Evolutionary conservation across 1,284 basidiomycete genomes (phyloP), one percentile per base, ranked within the genome.

Genomic region (Limonomyces culmigenus): DNA sequence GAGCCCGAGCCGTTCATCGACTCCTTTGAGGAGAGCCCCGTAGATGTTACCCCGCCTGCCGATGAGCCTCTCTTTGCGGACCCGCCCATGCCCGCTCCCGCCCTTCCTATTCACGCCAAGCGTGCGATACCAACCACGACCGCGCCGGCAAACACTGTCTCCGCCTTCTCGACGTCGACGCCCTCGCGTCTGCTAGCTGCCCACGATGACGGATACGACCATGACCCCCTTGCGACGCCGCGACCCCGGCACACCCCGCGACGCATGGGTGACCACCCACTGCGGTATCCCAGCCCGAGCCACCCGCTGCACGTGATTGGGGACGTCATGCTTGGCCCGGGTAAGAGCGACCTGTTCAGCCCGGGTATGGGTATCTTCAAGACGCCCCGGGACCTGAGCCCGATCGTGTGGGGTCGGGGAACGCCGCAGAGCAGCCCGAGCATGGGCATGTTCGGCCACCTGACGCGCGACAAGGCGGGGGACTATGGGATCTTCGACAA

Each of bases 191-290:
- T 1, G 78, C 78, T n/a, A n/a, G n/a, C n/a, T n/a, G n/a, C n/a
- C n/a, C n/a, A n/a, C n/a, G n/a, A n/a, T n/a, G n/a, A n/a, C n/a
- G n/a, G n/a, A n/a, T n/a, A n/a, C n/a, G n/a, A n/a, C n/a, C 81
- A 81, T 41, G 66, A 83, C 46, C 78, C 78, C 23, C 60, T 67
- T 8, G 54, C 66, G 20, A 80, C 78, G 0, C 78, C 78, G 0
- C 66, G 75, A 4, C 81, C 80, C 52, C 70, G 74, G 30, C 77
- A 81, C 48, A 79, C 75, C 5, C 73, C 71, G 0, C 73, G 67
- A 5, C 62, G 74, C 15, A 74, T 75, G 5, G 74, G 70, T 14
- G 71, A 77, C 43, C 76, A 79, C 40, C 77, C 79, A 4, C 83
- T 78, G 79, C 67, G 74, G 25, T 81, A 70, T 49, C 68, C 72